phyloP scores from a whole-genome alignment of 2,329 filamentous ascomycete species.

The Colletotrichum gigasporum region DNA sequence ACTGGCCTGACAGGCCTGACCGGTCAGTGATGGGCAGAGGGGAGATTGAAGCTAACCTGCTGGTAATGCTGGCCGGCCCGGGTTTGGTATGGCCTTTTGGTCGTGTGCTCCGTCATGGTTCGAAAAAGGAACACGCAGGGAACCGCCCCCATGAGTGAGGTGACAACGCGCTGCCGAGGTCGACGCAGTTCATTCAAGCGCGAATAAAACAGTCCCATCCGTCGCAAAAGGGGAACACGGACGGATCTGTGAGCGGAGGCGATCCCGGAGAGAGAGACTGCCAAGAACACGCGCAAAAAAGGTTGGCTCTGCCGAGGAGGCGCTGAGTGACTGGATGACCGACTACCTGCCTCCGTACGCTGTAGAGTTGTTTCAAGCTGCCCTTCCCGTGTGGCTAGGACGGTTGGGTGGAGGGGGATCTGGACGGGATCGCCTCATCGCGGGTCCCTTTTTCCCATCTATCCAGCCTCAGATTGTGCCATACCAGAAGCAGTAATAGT shows the following conservation, averaged over 20 bases:
- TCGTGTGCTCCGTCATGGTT: background rate
- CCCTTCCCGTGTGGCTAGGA: conserved; percentile 19
- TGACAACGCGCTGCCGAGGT: background rate
- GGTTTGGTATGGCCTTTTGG: background rate
- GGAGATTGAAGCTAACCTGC: conserved; percentile 5
- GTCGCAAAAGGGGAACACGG: conserved; percentile 23
- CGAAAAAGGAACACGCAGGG: background rate
- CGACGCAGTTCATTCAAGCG: conserved; percentile 14
- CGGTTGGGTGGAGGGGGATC: conserved; percentile 15
- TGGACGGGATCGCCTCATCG: conserved; percentile 15
- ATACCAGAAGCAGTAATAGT: no score
- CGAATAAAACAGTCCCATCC: background rate
- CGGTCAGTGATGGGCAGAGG: background rate
- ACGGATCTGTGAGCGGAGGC: conserved; percentile 22
- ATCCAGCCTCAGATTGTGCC: background rate
- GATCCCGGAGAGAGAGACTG: conserved; percentile 7
- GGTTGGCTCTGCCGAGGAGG: conserved; percentile 4
- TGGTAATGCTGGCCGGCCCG: background rate
- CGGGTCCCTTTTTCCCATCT: conserved; percentile 1
- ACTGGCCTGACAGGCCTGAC: background rate
- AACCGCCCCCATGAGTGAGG: background rate
- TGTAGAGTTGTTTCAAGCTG: conserved; percentile 26
- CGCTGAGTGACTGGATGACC: background rate
- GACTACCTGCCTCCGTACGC: conserved; percentile 3
- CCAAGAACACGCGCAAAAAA: conserved; percentile 8